phyloP scores from a whole-genome alignment of 2,329 filamentous ascomycete genomes.

The Curvularia sp. region DNA sequence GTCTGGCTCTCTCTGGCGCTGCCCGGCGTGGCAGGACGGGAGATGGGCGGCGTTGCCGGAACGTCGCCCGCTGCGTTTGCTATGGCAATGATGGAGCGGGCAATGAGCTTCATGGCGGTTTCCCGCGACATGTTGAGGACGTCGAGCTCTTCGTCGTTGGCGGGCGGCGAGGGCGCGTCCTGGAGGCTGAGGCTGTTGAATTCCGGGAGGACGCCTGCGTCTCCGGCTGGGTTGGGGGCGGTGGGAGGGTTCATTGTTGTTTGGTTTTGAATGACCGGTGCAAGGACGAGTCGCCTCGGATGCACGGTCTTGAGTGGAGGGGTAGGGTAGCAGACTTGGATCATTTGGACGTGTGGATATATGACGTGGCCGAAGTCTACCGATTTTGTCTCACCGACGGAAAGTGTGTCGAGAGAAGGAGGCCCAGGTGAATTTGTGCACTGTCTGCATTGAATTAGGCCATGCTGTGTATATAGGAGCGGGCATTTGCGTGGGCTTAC shows the following conservation, averaged over 20 bases:
- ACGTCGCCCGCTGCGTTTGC: constrained; percentile 78
- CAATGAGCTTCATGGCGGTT: constrained; percentile 80
- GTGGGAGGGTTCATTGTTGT: constrained; percentile 45
- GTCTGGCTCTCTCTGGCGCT: constrained; percentile 37
- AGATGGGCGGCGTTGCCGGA: constrained; percentile 77
- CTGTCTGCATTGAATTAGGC: constrained; percentile 12
- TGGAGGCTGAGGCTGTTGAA: constrained; percentile 43
- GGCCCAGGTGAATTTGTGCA: constrained; percentile 6
- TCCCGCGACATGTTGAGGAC: constrained; percentile 75
- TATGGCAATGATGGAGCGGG: constrained; percentile 64
- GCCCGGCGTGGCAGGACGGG: constrained; percentile 65
- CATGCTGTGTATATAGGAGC: not conserved
- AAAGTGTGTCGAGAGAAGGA: constrained; percentile 12
- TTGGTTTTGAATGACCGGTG: constrained; percentile 28
- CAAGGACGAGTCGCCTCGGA: constrained; percentile 38
- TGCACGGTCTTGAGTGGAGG: constrained; percentile 41
- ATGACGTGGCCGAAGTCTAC: constrained; percentile 34
- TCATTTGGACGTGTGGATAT: constrained; percentile 35
- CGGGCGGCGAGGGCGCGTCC: constrained; percentile 50
- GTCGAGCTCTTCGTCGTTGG: constrained; percentile 62
- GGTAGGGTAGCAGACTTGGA: constrained; percentile 43
- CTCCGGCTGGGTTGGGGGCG: constrained; percentile 51
- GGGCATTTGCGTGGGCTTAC: constrained; percentile 13
- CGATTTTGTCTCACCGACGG: constrained; percentile 19
- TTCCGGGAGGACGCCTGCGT: constrained; percentile 50